Base-by-base conservation (phyloP, 1,284 basidiomycete genomes). In the Termitomyces sp. region DNA sequence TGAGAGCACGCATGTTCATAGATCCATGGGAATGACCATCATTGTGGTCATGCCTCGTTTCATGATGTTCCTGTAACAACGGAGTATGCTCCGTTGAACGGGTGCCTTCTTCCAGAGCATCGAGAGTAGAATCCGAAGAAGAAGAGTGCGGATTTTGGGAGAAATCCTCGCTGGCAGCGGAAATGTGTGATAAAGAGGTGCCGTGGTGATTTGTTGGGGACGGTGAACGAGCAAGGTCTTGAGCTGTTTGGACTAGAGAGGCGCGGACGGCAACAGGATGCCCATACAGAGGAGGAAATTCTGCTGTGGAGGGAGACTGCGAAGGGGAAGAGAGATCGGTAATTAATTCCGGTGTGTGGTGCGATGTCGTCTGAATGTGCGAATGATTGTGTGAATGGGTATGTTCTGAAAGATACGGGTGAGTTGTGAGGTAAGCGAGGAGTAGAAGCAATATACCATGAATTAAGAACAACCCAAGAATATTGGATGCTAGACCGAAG, bases 1-100 rank as follows among this genome's bases (percentile, higher is more conserved):
- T 79, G 3, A 99, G 80, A 26, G 93, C 96, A 33, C 78, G 89
- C 94, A 99, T 98, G 73, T 98, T 99, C 96, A 99, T 98, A 4
- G 86, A 90, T 18, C 88, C 85, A 65, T 91, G 88, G 0, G 74
- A 67, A 64, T 89, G 63, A 3, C 49, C 53, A 42, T n/a, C 5
- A 34, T n/a, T 34, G 26, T 49, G 39, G 18, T 14, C 31, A 24
- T 56, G 42, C 28, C 4, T 30, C 1, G 42, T 45, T 26, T 60
- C 57, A 39, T 60, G 52, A 3, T 50, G 46, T 42, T 24, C 18
- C 38, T 21, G 38, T 1, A 80, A 62, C n/a, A 80, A 67, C 24
- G 76, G 72, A 0, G 72, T 72, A 10, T 64, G 65, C 61, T 80
- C 73, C 37, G 55, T 56, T 16, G 52, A 40, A 19, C n/a, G 41